Base-by-base conservation (phyloP, 345 rosid genomes). In the Brassica incana region DNA sequence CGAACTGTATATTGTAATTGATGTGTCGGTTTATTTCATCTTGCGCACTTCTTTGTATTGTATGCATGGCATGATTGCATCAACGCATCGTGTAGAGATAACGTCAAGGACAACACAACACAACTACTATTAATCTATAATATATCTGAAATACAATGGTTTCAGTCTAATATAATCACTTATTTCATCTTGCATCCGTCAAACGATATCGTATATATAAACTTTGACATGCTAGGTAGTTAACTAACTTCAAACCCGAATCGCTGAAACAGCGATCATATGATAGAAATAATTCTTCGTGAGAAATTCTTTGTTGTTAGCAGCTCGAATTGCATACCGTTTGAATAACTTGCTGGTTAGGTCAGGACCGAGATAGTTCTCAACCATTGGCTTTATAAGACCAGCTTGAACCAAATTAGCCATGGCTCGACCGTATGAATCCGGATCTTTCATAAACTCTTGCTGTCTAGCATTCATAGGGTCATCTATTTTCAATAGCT, bases 331-430 rank as follows among this genome's bases (percentile, higher is more conserved):
- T 66, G 83, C 77, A 56, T 82, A 88, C 6, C 80, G 83, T 7
- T 65, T 30, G 84, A 85, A 88, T 52, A 88, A 73, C 75, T 85
- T 77, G 5, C 72, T 66, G 32, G 88, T 79, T n/a, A 88, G 85
- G 71, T 77, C 76, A 29, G 80, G 86, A 67, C 89, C 87, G 5
- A 88, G 74, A 78, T 82, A 85, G 11, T 87, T 89, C 73, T 86
- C 63, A 12, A 82, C 74, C n/a, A 86, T 72, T 43, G 91, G 86
- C 25, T 85, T 78, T 43, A 23, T 23, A 23, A 86, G 77, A 8
- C 88, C 77, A 65, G 87, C 91, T 38, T 88, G 84, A 65, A 76
- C 85, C 69, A 79, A 69, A 80, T 85, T 85, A 78, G 89, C 82
- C 72, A 80, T 85, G 81, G 79, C 78, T 78, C 56, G 83, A 30